phyloP scores from a whole-genome alignment of 169 alveolate species.

The Cryptosporidium sp. region DNA sequence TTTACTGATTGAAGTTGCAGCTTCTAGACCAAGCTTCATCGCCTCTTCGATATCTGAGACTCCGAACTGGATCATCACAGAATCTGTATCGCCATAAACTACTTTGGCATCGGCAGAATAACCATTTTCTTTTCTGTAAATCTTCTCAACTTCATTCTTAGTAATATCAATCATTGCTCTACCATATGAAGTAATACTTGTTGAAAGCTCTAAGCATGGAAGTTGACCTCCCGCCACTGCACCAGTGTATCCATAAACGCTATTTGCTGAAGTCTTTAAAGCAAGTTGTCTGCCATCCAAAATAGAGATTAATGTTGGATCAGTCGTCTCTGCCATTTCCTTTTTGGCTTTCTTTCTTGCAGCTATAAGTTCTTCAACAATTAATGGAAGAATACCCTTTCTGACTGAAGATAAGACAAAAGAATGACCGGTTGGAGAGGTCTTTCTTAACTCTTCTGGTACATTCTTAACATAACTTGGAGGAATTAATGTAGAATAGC shows the following conservation, averaged over 20 bases:
- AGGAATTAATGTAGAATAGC: conserved; percentile 95
- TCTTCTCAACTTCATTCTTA: conserved; percentile 86
- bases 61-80: conserved; percentile 99
- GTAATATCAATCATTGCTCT: conserved; percentile 95
- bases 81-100: conserved; percentile 99
- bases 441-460: conserved; percentile 76
- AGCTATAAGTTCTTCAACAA: conserved; percentile 95
- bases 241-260: conserved; percentile 99
- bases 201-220: conserved; percentile 96
- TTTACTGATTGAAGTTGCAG: conserved; percentile 91
- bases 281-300: conserved; percentile 99
- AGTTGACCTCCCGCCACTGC: conserved; percentile 96
- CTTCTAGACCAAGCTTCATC: conserved; percentile 92
- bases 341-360: conserved; percentile 96
- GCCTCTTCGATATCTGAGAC: conserved; percentile 90
- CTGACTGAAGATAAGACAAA: conserved; percentile 77
- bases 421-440: conserved; percentile 77
- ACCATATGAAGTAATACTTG: conserved; percentile 97
- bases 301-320: conserved; percentile 89
- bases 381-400: conserved; percentile 96
- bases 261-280: conserved; percentile 97
- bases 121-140: conserved; percentile 90
- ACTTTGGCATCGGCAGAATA: conserved; percentile 92
- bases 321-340: conserved; percentile 91
- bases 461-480: conserved; percentile 79